These are phyloP conservation scores for Pseudodiploospora longispora DNA, from an alignment of 2,329 filamentous ascomycete species.

Conservation along the genomic window DNA sequence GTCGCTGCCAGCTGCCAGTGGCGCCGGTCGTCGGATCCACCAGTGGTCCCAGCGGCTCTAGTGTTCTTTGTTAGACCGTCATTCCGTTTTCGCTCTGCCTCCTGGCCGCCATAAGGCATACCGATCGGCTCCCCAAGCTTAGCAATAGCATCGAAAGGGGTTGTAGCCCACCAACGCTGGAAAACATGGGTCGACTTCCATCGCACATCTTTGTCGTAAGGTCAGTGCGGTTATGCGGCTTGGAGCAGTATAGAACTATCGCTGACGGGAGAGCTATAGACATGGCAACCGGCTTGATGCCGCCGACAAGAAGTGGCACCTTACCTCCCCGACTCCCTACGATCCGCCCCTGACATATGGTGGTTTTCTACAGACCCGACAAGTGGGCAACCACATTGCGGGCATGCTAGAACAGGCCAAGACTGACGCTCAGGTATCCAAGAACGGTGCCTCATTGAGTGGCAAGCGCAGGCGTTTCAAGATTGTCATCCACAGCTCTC, in stretches of 20 bases:
- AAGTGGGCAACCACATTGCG: slow-evolving; percentile 77
- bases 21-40: no score
- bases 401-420: slow-evolving; percentile 54
- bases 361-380: slow-evolving; percentile 81
- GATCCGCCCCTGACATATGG: slow-evolving; percentile 92
- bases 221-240: slow-evolving; percentile 14
- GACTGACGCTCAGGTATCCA: slow-evolving; percentile 30
- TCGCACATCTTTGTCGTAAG: slow-evolving; percentile 37
- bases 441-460: slow-evolving; percentile 11
- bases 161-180: neutral
- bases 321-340: slow-evolving; percentile 87
- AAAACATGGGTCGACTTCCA: slow-evolving; percentile 29
- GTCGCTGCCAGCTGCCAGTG: no score
- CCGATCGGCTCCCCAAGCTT: no score
- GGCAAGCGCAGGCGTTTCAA: slow-evolving; percentile 56
- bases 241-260: neutral
- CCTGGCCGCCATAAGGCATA: no score
- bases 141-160: no score
- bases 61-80: no score
- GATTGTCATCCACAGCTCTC: slow-evolving; percentile 85
- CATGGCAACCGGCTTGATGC: slow-evolving; percentile 92
- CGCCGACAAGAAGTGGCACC: slow-evolving; percentile 90
- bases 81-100: no score
- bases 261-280: slow-evolving; percentile 32
- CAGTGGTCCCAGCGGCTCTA: no score